Percentiles rank a stretch among this genome's conserved stretches.
Evolutionary conservation across 345 rosid genomes (phyloP).

Genomic region (Angophora floribunda): DNA sequence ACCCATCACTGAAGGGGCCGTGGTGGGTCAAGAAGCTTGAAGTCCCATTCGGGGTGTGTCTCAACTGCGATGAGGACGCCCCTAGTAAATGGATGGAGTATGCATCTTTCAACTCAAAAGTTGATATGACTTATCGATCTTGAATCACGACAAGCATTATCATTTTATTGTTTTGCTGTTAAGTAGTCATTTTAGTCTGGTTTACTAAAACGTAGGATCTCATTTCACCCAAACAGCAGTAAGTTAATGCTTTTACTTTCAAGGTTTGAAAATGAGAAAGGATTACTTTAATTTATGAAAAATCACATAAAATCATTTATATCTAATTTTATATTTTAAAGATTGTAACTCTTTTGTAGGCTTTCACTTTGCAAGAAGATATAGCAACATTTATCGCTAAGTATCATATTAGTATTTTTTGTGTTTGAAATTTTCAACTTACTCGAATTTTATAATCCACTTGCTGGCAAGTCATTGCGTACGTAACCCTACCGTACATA

Average conservation of each 20-base stretch:
- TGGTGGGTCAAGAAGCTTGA: not conserved
- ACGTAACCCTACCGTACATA: too few relatives aligned
- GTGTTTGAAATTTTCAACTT: too few relatives aligned
- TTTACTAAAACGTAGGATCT: not conserved
- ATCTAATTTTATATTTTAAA: too few relatives aligned
- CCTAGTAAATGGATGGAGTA: not conserved
- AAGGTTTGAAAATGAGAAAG: not conserved
- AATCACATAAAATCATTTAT: too few relatives aligned
- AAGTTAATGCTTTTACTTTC: not conserved
- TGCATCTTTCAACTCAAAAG: not conserved
- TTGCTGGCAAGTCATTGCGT: too few relatives aligned
- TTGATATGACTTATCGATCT: not conserved
- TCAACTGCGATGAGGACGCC: too few relatives aligned
- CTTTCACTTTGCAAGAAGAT: too few relatives aligned
- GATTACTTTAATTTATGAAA: too few relatives aligned
- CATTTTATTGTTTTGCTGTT: not conserved
- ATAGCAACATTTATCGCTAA: rapidly evolving
- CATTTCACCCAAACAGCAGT: not conserved
- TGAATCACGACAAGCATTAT: not conserved
- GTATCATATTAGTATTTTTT: not conserved
- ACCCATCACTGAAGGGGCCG: too few relatives aligned
- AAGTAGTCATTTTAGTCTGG: not conserved
- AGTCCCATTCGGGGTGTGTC: not conserved
- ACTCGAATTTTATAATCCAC: not conserved
- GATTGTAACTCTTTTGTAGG: not conserved